These are phyloP conservation scores for Chytridium lagenaria DNA, from an alignment of 371 early-diverging fungal genomes.

Conservation along the genomic window DNA sequence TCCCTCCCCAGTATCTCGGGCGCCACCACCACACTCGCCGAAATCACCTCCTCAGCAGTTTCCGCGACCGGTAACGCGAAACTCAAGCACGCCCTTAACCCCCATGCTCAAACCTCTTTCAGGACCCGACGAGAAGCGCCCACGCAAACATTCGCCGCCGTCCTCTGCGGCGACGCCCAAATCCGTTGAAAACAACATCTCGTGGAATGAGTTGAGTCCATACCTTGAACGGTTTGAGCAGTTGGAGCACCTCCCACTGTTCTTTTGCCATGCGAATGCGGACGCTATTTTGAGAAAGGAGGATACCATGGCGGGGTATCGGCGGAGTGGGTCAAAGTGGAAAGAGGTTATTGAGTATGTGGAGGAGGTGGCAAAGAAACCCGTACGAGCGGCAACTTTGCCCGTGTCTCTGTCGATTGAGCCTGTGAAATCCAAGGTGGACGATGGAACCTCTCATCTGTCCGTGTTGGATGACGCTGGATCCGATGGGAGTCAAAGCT, in stretches of 20 bases:
- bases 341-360: constrained; percentile 47
- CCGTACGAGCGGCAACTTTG: too few relatives aligned
- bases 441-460: too few relatives aligned
- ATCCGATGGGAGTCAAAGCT: background rate
- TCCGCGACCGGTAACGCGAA: background rate
- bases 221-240: constrained; percentile 48
- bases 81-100: constrained; percentile 5
- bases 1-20: background rate
- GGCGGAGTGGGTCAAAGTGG: constrained; percentile 39
- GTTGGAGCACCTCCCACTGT: constrained; percentile 48
- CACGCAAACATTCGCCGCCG: background rate
- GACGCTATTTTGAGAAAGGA: constrained; percentile 42
- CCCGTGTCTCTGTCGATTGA: background rate
- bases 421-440: background rate
- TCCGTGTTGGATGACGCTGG: background rate
- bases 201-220: constrained; percentile 51
- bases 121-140: background rate
- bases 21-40: background rate
- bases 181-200: background rate
- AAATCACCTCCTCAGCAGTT: constrained; percentile 1
- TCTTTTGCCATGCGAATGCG: constrained; percentile 52
- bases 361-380: constrained; percentile 9
- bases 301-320: constrained; percentile 47
- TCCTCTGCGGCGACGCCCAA: background rate
- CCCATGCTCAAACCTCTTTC: background rate